These are phyloP conservation scores for Aureobasidium musti DNA, from an alignment of 2,329 filamentous ascomycete species.

Conservation along the genomic window DNA sequence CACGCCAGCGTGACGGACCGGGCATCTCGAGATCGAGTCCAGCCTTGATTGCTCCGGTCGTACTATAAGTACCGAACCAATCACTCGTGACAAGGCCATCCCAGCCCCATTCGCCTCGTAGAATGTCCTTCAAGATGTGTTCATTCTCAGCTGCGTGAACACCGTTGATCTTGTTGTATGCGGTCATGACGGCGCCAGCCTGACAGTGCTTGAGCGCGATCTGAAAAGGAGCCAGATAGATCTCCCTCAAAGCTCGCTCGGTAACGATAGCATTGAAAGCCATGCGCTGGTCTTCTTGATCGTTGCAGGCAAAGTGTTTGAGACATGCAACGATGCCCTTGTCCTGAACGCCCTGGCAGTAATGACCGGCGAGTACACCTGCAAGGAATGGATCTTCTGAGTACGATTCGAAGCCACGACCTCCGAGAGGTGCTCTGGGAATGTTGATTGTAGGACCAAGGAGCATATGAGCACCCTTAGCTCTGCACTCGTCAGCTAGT, in stretches of 20 bases:
- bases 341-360: slow-evolving; percentile 66
- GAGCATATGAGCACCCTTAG: slow-evolving; percentile 71
- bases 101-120: slow-evolving; percentile 70
- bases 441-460: slow-evolving; percentile 78
- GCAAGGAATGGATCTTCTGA: slow-evolving; percentile 79
- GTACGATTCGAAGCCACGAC: slow-evolving; percentile 83
- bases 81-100: slow-evolving; percentile 63
- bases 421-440: slow-evolving; percentile 79
- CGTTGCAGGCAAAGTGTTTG: slow-evolving; percentile 74
- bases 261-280: slow-evolving; percentile 65
- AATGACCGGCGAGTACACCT: slow-evolving; percentile 67
- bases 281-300: slow-evolving; percentile 68
- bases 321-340: slow-evolving; percentile 74
- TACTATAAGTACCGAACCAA: slow-evolving; percentile 74
- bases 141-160: slow-evolving; percentile 65
- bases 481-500: slow-evolving; percentile 69
- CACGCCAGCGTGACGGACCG: slow-evolving; percentile 61
- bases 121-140: slow-evolving; percentile 66
- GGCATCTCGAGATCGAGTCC: slow-evolving; percentile 86
- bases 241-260: slow-evolving; percentile 66
- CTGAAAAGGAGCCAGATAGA: slow-evolving; percentile 73
- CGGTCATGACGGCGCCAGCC: slow-evolving; percentile 71
- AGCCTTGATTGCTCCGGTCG: slow-evolving; percentile 65
- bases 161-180: slow-evolving; percentile 74
- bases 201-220: slow-evolving; percentile 70